A percentile compares a stretch with the other conserved stretches of the same genome.
Evolutionary conservation across 441 rosid species (phyloP).

Genomic region (Manihot esculenta): DNA sequence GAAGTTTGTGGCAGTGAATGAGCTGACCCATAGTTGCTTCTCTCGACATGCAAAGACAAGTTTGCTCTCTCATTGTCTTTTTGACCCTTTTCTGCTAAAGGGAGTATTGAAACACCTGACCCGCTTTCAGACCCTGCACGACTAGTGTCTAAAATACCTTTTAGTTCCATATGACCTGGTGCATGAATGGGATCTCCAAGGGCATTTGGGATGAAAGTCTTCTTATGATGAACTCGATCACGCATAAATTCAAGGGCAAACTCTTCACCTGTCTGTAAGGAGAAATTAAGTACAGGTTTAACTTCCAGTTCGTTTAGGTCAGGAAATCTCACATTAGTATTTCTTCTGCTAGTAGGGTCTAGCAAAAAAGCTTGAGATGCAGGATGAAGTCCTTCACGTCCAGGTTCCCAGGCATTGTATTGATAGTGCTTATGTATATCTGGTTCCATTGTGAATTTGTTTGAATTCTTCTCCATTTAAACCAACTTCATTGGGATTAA

Average conservation of each 20-base stretch:
- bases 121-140: slow-evolving; percentile 57
- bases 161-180: slow-evolving; percentile 57
- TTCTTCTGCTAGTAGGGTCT: slow-evolving; percentile 44
- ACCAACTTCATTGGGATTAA: slow-evolving; percentile 10
- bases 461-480: slow-evolving; percentile 30
- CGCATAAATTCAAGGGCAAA: slow-evolving; percentile 93
- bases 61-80: slow-evolving; percentile 50
- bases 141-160: slow-evolving; percentile 56
- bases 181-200: slow-evolving; percentile 44
- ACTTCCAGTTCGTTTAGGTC: slow-evolving; percentile 48
- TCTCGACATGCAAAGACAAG: slow-evolving; percentile 43
- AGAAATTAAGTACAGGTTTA: slow-evolving; percentile 75
- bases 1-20: slow-evolving; percentile 45
- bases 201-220: slow-evolving; percentile 44
- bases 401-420: slow-evolving; percentile 44
- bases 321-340: slow-evolving; percentile 39
- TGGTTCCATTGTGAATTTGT: slow-evolving; percentile 44
- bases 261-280: slow-evolving; percentile 95
- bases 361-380: slow-evolving; percentile 43
- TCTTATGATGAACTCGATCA: slow-evolving; percentile 61
- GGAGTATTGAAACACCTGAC: slow-evolving; percentile 45
- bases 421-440: slow-evolving; percentile 40
- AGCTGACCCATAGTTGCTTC: slow-evolving; percentile 42
- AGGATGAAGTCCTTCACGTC: slow-evolving; percentile 42
- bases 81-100: slow-evolving; percentile 42